phyloP scores from a whole-genome alignment of 192 early-diverging fungal species.

The Piromyces finnis region DNA sequence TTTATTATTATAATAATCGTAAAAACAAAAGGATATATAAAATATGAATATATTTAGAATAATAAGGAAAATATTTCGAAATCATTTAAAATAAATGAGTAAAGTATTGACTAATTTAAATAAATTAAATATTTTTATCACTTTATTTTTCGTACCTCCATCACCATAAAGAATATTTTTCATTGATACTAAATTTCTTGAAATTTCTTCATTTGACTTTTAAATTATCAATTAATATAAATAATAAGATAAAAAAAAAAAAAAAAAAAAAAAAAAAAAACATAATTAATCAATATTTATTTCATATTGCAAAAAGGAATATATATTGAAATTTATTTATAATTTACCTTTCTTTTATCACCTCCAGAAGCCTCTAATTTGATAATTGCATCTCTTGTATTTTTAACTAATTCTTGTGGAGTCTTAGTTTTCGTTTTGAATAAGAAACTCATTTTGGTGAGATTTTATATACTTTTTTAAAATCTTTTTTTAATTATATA shows the following conservation, averaged over 20 bases:
- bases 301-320: too few species aligned
- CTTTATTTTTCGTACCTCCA: slow-evolving; percentile 39
- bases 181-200: slow-evolving; percentile 82
- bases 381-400: slow-evolving; percentile 65
- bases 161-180: slow-evolving; percentile 89
- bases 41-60: too few species aligned
- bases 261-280: neutral
- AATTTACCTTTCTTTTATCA: slow-evolving; percentile 46
- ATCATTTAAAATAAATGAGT: too few species aligned
- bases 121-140: too few species aligned
- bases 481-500: too few species aligned
- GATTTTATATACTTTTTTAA: neutral
- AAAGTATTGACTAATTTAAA: too few species aligned
- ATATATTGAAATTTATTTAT: too few species aligned
- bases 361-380: slow-evolving; percentile 49
- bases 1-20: too few species aligned
- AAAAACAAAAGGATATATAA: too few species aligned
- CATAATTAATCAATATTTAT: too few species aligned
- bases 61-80: too few species aligned
- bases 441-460: slow-evolving; percentile 44
- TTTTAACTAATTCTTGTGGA: slow-evolving; percentile 74
- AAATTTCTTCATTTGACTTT: slow-evolving; percentile 95
- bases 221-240: neutral
- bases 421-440: slow-evolving; percentile 71
- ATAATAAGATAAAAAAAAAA: too few species aligned